A percentile compares a stretch with the other conserved stretches of the same genome.
These are phyloP conservation scores for Microsporum audouinii DNA, from an alignment of 2,329 filamentous ascomycete species.

Conservation along the genomic window DNA sequence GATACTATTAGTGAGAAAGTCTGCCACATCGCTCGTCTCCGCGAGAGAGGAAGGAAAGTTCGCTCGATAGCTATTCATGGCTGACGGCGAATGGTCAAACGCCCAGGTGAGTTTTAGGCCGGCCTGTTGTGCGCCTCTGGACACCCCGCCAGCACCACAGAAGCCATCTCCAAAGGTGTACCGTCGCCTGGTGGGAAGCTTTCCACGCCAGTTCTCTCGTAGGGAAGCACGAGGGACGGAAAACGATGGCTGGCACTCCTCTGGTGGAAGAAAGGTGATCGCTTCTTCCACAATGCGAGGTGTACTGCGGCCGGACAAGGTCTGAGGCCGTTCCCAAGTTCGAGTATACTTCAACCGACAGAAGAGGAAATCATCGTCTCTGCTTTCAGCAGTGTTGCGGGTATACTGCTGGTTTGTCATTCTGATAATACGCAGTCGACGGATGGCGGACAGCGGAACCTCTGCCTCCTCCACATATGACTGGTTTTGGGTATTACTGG, in stretches of 20 bases:
- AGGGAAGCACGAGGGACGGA: conserved; percentile 13
- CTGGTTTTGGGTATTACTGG: conserved; percentile 7
- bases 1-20: conserved; percentile 26
- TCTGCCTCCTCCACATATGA: conserved; percentile 22
- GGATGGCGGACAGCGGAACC: conserved; percentile 31
- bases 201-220: conserved; percentile 23
- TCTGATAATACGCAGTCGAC: conserved; percentile 34
- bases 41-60: conserved; percentile 43
- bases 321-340: conserved; percentile 12
- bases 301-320: conserved; percentile 12
- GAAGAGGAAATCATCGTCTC: conserved; percentile 24
- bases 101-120: conserved; percentile 51
- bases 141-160: conserved; percentile 61
- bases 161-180: conserved; percentile 64
- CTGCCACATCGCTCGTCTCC: conserved; percentile 37
- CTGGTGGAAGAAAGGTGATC: conserved; percentile 22
- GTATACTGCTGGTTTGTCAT: conserved; percentile 48
- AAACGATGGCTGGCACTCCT: conserved; percentile 23
- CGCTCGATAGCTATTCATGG: conserved; percentile 45
- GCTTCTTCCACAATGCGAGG: conserved; percentile 14
- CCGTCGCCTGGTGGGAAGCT: conserved; percentile 15
- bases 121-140: conserved; percentile 48
- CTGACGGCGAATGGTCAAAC: conserved; percentile 51
- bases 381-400: conserved; percentile 12
- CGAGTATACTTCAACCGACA: conserved; percentile 25